A percentile compares a stretch with the other conserved stretches of the same genome.
phyloP scores from a whole-genome alignment of 768 basidiomycete genomes.

The Baorangia bicolor region DNA sequence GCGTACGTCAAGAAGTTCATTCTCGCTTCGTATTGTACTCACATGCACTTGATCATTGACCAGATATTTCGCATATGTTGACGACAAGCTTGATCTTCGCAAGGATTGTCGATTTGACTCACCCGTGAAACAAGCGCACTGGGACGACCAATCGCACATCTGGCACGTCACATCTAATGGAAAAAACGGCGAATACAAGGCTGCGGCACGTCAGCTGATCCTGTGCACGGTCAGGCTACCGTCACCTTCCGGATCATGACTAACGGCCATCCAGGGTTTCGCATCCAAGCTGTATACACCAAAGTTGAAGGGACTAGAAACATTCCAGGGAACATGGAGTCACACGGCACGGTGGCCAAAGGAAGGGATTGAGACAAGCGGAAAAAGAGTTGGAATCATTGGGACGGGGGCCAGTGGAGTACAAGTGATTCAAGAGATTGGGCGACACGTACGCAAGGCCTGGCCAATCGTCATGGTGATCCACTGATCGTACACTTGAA shows the following conservation, averaged over 20 bases:
- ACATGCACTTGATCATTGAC: not conserved
- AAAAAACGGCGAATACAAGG: conserved; percentile 10
- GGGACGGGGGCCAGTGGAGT: conserved; percentile 18
- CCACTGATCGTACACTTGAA: not conserved
- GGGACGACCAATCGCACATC: conserved; percentile 9
- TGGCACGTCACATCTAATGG: conserved; percentile 7
- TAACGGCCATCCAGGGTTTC: not conserved
- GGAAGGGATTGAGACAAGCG: conserved; percentile 10
- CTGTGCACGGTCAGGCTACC: conserved; percentile 9
- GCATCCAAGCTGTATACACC: conserved; percentile 13
- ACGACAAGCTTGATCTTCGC: conserved; percentile 10
- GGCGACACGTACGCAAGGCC: conserved; percentile 1
- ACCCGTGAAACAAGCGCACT: conserved; percentile 4
- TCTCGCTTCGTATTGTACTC: not conserved
- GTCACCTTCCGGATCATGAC: not conserved
- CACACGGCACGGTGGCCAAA: conserved; percentile 17
- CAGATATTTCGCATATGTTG: conserved; percentile 18
- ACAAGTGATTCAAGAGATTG: conserved; percentile 16
- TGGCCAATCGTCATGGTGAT: not conserved
- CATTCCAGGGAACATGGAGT: conserved; percentile 7
- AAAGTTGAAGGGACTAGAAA: conserved; percentile 6
- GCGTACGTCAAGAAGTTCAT: not conserved
- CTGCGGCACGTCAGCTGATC: conserved; percentile 9
- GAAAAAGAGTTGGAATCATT: conserved; percentile 17
- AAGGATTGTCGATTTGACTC: conserved; percentile 17